phyloP scores from a whole-genome alignment of 345 rosid genomes.

The Brassica juncea region DNA sequence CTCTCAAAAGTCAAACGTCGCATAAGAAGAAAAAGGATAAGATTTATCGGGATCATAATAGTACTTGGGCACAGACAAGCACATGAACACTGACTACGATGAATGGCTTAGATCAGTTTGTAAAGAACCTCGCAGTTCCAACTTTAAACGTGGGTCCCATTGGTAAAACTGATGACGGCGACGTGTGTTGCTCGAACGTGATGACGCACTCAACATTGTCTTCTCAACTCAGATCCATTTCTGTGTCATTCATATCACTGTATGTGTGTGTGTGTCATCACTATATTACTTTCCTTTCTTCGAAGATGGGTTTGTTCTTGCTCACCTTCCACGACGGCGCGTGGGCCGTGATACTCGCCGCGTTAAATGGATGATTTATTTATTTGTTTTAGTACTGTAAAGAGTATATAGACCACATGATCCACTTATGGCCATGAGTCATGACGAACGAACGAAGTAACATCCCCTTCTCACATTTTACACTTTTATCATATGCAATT shows the following conservation, averaged over 20 bases:
- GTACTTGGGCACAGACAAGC: constrained; percentile 1
- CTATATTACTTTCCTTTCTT: constrained; percentile 15
- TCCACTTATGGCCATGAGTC: constrained; percentile 27
- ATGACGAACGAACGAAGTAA: constrained; percentile 12
- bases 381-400: not conserved
- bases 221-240: constrained; percentile 26
- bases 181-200: constrained; percentile 37
- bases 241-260: not conserved
- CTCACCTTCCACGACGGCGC: constrained; percentile 33
- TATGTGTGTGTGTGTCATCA: not conserved
- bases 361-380: not conserved
- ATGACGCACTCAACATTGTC: constrained; percentile 30
- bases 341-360: constrained; percentile 5
- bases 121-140: not conserved
- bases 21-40: not conserved
- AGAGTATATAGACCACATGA: constrained; percentile 36
- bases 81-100: constrained; percentile 16
- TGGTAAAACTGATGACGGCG: constrained; percentile 25
- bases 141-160: constrained; percentile 6
- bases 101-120: constrained; percentile 5
- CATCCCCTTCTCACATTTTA: constrained; percentile 17
- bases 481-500: constrained; percentile 27
- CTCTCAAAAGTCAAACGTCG: constrained; percentile 10
- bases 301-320: not conserved
- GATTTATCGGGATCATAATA: constrained; percentile 24